Evolutionary conservation across 2,329 filamentous ascomycete species (phyloP).

Genomic region (Trichoderma asperellum): DNA sequence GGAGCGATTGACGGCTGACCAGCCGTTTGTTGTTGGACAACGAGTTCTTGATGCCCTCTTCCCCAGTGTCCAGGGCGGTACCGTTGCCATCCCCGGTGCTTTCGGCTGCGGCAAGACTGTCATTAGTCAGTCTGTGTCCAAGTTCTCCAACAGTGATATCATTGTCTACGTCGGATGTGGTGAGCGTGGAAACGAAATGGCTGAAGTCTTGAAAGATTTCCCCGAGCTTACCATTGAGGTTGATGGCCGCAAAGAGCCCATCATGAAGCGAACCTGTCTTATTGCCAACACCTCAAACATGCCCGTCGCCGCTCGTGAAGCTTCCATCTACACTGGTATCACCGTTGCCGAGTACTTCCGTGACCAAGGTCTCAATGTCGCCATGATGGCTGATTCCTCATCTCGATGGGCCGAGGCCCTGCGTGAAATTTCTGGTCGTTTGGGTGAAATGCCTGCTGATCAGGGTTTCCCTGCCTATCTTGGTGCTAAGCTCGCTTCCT

Average conservation of each 20-base stretch:
- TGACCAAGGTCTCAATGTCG: constrained; percentile 94
- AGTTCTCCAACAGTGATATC: constrained; percentile 99
- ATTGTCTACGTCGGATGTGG: constrained; percentile 94
- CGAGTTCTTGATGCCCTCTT: constrained; percentile 95
- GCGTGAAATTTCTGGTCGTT: constrained; percentile 96
- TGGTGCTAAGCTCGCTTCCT: constrained; percentile 93
- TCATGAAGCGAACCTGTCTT: constrained; percentile 99
- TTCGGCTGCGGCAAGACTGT: constrained; percentile 99
- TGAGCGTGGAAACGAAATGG: constrained; percentile 99
- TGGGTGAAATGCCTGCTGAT: constrained; percentile 99
- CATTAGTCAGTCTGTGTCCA: constrained; percentile 97
- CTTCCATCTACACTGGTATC: constrained; percentile 97
- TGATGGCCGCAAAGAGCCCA: constrained; percentile 92
- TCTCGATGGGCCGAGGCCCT: constrained; percentile 98
- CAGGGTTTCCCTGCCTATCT: constrained; percentile 99
- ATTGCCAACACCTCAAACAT: constrained; percentile 99
- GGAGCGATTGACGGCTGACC: constrained; percentile 87
- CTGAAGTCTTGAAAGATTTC: constrained; percentile 99
- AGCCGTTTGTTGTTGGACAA: constrained; percentile 95
- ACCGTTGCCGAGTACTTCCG: constrained; percentile 96
- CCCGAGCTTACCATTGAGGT: constrained; percentile 95
- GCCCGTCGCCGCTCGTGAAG: constrained; percentile 97
- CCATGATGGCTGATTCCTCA: constrained; percentile 99
- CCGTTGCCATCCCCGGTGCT: constrained; percentile 95
- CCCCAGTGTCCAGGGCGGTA: constrained; percentile 94